Evolutionary conservation across 495 filamentous ascomycete genomes (phyloP).

Genomic region (Neurospora pannonica): DNA sequence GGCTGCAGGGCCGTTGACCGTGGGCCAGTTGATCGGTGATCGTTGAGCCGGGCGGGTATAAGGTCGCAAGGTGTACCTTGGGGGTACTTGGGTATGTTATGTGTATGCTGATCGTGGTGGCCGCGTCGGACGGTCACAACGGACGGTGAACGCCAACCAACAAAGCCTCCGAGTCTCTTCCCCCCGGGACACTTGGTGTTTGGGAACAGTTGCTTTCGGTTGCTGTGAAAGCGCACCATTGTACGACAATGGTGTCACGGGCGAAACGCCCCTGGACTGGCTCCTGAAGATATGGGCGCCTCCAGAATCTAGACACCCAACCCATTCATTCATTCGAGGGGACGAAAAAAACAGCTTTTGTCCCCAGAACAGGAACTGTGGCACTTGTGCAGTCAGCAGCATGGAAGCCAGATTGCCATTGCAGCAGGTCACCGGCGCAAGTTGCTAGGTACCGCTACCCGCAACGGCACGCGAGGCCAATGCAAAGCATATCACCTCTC

Average conservation of each 20-base stretch:
- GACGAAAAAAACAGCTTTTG: neutral
- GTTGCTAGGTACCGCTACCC: neutral
- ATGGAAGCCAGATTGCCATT: neutral
- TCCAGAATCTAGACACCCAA: neutral
- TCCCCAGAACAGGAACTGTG: neutral
- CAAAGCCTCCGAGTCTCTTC: neutral
- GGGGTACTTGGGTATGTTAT: neutral
- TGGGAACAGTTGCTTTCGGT: neutral
- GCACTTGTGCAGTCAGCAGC: neutral
- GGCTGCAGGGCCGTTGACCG: neutral
- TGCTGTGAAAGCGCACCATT: neutral
- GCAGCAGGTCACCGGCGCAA: neutral
- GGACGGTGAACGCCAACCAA: neutral
- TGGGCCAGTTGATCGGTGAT: neutral
- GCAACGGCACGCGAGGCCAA: neutral
- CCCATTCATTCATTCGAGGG: neutral
- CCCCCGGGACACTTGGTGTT: neutral
- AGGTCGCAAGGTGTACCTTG: neutral
- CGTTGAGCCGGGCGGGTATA: neutral
- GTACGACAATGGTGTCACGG: neutral
- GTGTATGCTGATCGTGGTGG: neutral
- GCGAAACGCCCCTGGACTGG: neutral
- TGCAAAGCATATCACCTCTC: neutral
- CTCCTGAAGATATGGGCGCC: neutral
- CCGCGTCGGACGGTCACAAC: neutral